Base-by-base conservation (phyloP, 208 protist species). In the Naegleria lovaniensis region DNA sequence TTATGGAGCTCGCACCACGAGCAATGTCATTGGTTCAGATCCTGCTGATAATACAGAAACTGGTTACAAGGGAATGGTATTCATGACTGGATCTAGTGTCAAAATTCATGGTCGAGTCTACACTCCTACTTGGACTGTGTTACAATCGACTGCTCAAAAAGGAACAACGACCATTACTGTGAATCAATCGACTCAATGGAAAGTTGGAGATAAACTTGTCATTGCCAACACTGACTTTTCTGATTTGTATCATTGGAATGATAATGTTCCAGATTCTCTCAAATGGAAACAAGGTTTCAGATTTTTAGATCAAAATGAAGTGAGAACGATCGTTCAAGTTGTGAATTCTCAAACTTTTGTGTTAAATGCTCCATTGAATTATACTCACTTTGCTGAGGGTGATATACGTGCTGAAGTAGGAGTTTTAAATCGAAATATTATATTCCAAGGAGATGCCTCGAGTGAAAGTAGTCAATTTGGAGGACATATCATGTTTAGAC, bases 181-280 rank as follows among this genome's bases (percentile, higher is more conserved):
- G 9, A 25, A 7, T 7, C 9, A 39, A 36, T 19, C 9, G 1
- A 41, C 36, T 43, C 13, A 16, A 36, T 85, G 79, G 79, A 43
- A 15, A 85, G 79, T 85, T 43, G 79, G 79, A n/a, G 79, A 85
- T 85, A 43, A 16, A 36, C 38, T 85, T 85, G 79, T 85, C 38
- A 39, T 85, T 43, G 79, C 38, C 19, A 25, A 9, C 9, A 85
- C 36, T 43, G 79, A 85, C 43, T 85, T 43, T 43, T 16, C 36
- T 41, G 79, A 39, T 36, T 19, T 85, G 9, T 43, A 19, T 22
- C 4, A 85, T 85, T 43, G 15, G 13, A 6, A 19, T 85, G 38
- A 16, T 7, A 29, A 0, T 85, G 22, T 25, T 85, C 6, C 13
- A 85, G n/a, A 43, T 16, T 22, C n/a, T 22, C 22, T 85, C 5